These are phyloP conservation scores for Microsporum ferrugineum DNA, from an alignment of 2,329 filamentous ascomycete species.

Conservation along the genomic window DNA sequence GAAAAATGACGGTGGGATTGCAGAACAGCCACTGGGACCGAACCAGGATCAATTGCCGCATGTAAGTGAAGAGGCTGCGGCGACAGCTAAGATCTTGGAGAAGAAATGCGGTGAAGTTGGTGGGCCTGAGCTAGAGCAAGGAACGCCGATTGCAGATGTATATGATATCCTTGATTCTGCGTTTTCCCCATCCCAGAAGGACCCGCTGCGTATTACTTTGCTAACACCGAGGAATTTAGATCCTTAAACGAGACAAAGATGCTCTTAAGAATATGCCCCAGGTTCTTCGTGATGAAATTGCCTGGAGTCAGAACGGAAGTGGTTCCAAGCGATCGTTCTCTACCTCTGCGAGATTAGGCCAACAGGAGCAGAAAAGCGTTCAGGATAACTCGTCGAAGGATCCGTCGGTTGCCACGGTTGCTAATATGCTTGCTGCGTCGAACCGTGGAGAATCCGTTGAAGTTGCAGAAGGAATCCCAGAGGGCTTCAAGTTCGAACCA, in stretches of 20 bases:
- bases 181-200: background rate
- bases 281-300: conserved; percentile 47
- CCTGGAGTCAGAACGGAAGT: conserved; percentile 2
- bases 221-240: conserved; percentile 31
- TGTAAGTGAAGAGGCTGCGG: conserved; percentile 55
- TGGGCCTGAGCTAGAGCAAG: conserved; percentile 51
- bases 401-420: conserved; percentile 20
- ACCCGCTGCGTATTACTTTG: background rate
- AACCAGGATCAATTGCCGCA: conserved; percentile 45
- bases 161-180: conserved; percentile 15
- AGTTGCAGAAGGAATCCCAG: conserved; percentile 25
- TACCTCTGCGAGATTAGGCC: conserved; percentile 37
- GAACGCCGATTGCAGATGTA: conserved; percentile 57
- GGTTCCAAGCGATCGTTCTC: conserved; percentile 45
- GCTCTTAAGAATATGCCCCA: conserved; percentile 53
- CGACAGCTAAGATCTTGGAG: conserved; percentile 48
- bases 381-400: conserved; percentile 21
- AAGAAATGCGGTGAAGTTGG: conserved; percentile 32
- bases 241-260: conserved; percentile 52
- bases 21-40: conserved; percentile 30
- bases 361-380: conserved; percentile 21
- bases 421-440: conserved; percentile 25
- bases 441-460: conserved; percentile 18
- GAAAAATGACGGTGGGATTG: conserved; percentile 18
- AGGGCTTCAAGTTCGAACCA: conserved; percentile 66